Evolutionary conservation across 2,329 filamentous ascomycete species (phyloP).

Genomic region (Ascochyta clinopodiicola): DNA sequence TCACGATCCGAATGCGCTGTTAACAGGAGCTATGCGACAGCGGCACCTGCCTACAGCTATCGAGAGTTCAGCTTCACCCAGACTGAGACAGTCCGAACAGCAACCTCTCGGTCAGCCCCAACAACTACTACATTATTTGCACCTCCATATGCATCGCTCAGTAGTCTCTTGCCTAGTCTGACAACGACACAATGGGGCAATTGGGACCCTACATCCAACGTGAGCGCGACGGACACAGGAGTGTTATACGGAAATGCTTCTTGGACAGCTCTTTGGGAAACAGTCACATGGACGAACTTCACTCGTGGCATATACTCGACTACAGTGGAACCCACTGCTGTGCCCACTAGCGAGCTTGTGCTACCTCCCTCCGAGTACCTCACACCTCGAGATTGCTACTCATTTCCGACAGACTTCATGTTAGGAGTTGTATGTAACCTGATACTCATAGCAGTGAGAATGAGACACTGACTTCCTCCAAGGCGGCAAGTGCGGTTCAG

Average conservation of each 20-base stretch:
- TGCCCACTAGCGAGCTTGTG: conserved; percentile 62
- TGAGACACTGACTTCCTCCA: background rate
- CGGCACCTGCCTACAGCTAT: conserved; percentile 40
- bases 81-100: conserved; percentile 49
- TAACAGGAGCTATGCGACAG: conserved; percentile 34
- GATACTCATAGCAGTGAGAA: too few relatives aligned
- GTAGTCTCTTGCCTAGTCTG: conserved; percentile 44
- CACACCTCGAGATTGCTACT: conserved; percentile 56
- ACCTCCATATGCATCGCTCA: conserved; percentile 44
- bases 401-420: conserved; percentile 57
- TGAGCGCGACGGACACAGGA: conserved; percentile 42
- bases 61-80: conserved; percentile 47
- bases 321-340: conserved; percentile 62
- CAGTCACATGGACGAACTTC: conserved; percentile 45
- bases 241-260: conserved; percentile 51
- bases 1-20: conserved; percentile 36
- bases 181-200: conserved; percentile 53
- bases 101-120: conserved; percentile 44
- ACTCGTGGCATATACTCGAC: conserved; percentile 54
- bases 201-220: conserved; percentile 48
- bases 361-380: conserved; percentile 62
- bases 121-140: conserved; percentile 46
- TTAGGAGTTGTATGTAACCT: conserved; percentile 28
- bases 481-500: conserved; percentile 35
- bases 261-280: conserved; percentile 49